These are phyloP conservation scores for Geotrichum cucujoidarum DNA, from an alignment of 1,139 yeast genomes.

Conservation along the genomic window DNA sequence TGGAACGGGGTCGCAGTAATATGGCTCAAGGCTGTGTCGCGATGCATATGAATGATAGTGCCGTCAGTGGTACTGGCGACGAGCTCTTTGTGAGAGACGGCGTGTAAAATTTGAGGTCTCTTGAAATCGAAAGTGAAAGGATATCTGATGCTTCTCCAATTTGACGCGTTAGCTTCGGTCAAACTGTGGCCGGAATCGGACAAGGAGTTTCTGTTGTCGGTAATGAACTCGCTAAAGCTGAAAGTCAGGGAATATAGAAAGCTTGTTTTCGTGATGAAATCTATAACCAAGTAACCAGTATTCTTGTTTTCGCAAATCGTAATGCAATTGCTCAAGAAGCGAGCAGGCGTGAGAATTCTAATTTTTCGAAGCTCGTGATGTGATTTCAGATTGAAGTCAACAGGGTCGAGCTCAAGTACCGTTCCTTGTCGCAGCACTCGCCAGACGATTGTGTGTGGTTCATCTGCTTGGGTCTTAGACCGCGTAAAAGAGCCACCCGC, in stretches of 20 bases:
- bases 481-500: constrained; percentile 23
- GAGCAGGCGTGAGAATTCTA: constrained; percentile 24
- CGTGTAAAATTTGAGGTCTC: constrained; percentile 51
- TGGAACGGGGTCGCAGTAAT: constrained; percentile 23
- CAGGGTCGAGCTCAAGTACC: constrained; percentile 26
- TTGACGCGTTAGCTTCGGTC: constrained; percentile 23
- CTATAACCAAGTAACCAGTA: constrained; percentile 25
- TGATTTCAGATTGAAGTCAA: constrained; percentile 22
- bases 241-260: constrained; percentile 28
- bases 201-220: constrained; percentile 3
- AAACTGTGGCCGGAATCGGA: constrained; percentile 14
- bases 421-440: constrained; percentile 23
- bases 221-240: constrained; percentile 18
- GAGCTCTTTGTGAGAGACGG: constrained; percentile 43
- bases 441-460: constrained; percentile 25
- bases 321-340: constrained; percentile 26
- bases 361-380: constrained; percentile 22
- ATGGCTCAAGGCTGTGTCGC: constrained; percentile 29
- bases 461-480: not conserved
- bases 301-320: constrained; percentile 23
- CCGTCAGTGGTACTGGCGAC: constrained; percentile 69
- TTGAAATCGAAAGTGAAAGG: constrained; percentile 75
- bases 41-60: constrained; percentile 49
- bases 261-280: constrained; percentile 28
- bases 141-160: constrained; percentile 31